Base-by-base conservation (phyloP, 2,329 filamentous ascomycete species). In the Calonectria ilicicola region DNA sequence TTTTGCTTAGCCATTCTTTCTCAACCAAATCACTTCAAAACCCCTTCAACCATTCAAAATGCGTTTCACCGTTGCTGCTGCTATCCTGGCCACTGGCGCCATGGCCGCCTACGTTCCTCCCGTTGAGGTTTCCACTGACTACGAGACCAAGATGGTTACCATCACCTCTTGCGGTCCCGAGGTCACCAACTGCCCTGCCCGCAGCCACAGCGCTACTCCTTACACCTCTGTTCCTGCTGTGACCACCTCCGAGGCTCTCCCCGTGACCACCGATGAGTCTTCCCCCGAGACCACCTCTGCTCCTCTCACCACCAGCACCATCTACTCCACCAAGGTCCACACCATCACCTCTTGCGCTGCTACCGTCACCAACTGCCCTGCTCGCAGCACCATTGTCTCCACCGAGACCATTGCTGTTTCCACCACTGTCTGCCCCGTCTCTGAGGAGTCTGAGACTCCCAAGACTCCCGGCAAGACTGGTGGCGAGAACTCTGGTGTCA, bases 321-420 rank as follows among this genome's bases (percentile, higher is more conserved):
- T 91, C 86, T 91, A 89, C 87, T 82, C 85, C 78, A 91, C 90
- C 82, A 86, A 87, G 79, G 85, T 91, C 82, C 85, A 89, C 81
- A 93, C 91, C 84, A 85, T 92, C 87, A 92, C 89, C 84, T 87
- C 87, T 69, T 93, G 91, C 86, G 85, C 90, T 63, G 87, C 87
- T 73, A 35, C 32, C 32, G 90, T 93, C 80, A 88, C 89, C 83
- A 81, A 93, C 90, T 93, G 92, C 89, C 89, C 89, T 73, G 82
- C 83, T 42, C 81, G 80, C 77, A 82, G 81, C 80, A 84, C 82
- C 72, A 78, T 82, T 71, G 71, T 83, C 67, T 74, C 76, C 53
- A 86, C 84, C 67, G 80, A 83, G 81, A 83, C 83, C 72, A 67
- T 84, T 67, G 79, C 82, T 67, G 76, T 84, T 78, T 84, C 84